Percentiles rank a stretch among this genome's conserved stretches.
These are phyloP conservation scores for Metschnikowia kunwiensis DNA, from an alignment of 805 yeast genomes.

Conservation along the genomic window DNA sequence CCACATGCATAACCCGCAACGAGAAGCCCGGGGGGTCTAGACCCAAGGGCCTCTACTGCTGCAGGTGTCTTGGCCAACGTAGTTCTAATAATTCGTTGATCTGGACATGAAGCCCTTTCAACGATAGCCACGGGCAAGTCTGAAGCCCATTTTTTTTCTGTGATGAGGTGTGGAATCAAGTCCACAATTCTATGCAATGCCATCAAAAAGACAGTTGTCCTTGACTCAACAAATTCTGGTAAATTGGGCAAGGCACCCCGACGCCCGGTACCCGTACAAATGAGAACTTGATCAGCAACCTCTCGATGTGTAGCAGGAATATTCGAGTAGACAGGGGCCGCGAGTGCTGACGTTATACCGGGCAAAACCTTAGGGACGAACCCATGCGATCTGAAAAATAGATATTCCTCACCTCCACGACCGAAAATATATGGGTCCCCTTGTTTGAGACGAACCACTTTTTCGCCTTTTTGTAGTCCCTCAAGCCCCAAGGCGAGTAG, in stretches of 20 bases:
- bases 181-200: conserved; percentile 74
- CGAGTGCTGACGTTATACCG: conserved; percentile 85
- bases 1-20: conserved; percentile 79
- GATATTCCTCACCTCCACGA: conserved; percentile 90
- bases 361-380: conserved; percentile 73
- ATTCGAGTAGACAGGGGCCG: conserved; percentile 77
- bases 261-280: conserved; percentile 94
- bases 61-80: conserved; percentile 61
- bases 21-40: conserved; percentile 89
- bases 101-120: conserved; percentile 91
- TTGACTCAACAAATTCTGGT: conserved; percentile 66
- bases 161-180: conserved; percentile 44
- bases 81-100: conserved; percentile 82
- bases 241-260: conserved; percentile 75
- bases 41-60: conserved; percentile 74
- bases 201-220: conserved; percentile 90
- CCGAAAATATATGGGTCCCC: conserved; percentile 98
- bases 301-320: conserved; percentile 92
- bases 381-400: conserved; percentile 66
- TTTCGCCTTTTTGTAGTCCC: conserved; percentile 60
- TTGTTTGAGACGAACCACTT: conserved; percentile 87
- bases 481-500: conserved; percentile 68
- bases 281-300: conserved; percentile 85
- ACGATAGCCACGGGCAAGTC: conserved; percentile 78
- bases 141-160: conserved; percentile 59